Evolutionary conservation across 2,329 filamentous ascomycete genomes (phyloP), one percentile per base, ranked within the genome.

Genomic region (Beauveria scarabaeidicola): DNA sequence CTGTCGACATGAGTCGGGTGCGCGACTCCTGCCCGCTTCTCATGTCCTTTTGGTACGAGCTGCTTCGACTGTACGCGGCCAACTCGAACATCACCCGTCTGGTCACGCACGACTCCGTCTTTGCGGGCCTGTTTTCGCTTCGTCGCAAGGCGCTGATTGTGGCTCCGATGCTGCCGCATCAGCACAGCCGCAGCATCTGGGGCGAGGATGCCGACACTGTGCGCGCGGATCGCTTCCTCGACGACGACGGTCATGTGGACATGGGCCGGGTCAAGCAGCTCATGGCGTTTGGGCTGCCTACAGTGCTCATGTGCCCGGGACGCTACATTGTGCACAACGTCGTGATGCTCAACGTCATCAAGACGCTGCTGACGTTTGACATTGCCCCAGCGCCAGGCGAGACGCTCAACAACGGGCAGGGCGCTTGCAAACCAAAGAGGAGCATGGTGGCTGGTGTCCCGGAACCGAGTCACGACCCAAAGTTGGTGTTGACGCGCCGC

Each of bases 31-130:
- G 56, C 36, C 56, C 56, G 56, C 48, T 58, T 10, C 56, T 58
- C 47, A 58, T 58, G 56, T 58, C 56, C 8, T 44, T 52, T n/a
- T 58, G 56, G 48, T 58, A 58, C 48, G 56, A 58, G 40, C 40
- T 58, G 48, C 56, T 58, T n/a, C 56, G 56, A 7, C 7, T 58
- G 11, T 58, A 58, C 38, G 56, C 56, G 1, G 56, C 56, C 48
- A 58, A 58, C 48, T 58, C 56, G 3, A 58, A 58, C 48, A 21
- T 58, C 8, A 58, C 56, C 7, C 56, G 56, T 3, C 27, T 58
- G 13, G 56, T 58, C 5, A 52, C 56, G 56, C 56, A 52, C 48
- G 56, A 52, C 41, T 32, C 56, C 27, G 48, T 52, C 27, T 52
- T 46, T 32, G 41, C 56, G 19, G 56, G 56, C 23, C n/a, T 52